A percentile compares a stretch with the other conserved stretches of the same genome.
These are phyloP conservation scores for Plicaturopsis crispa DNA, from an alignment of 768 basidiomycete genomes.

Conservation along the genomic window DNA sequence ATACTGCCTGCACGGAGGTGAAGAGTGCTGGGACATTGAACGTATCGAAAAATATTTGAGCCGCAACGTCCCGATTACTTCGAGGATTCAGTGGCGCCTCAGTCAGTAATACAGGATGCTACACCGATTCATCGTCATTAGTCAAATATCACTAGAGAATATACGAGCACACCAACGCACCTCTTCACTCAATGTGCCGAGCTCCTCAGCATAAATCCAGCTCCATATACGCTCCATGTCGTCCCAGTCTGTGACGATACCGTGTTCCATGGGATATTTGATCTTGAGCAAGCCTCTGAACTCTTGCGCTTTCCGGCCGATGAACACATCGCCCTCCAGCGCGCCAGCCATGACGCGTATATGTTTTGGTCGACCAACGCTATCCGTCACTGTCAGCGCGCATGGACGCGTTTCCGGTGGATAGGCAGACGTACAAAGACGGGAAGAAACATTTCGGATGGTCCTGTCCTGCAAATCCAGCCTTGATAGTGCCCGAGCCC, in stretches of 20 bases:
- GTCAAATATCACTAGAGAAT: conserved; percentile 1
- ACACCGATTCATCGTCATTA: conserved; percentile 10
- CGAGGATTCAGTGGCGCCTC: conserved; percentile 97
- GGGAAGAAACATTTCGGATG: conserved; percentile 99
- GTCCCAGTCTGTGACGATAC: conserved; percentile 99
- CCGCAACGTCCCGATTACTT: conserved; percentile 91
- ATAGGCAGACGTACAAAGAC: conserved; percentile 72
- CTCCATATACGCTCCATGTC: conserved; percentile 99
- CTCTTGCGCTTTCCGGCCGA: conserved; percentile 92
- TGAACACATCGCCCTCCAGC: conserved; percentile 93
- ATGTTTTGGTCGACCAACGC: conserved; percentile 96
- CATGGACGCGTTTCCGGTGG: conserved; percentile 17
- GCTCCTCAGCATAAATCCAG: conserved; percentile 94
- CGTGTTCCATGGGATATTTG: conserved; percentile 99
- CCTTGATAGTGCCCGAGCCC: conserved; percentile 98
- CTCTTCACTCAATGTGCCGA: conserved; percentile 95
- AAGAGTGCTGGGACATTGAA: conserved; percentile 99
- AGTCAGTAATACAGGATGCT: conserved; percentile 97
- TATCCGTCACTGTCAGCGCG: too few species aligned
- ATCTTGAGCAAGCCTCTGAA: conserved; percentile 94
- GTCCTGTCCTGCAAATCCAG: conserved; percentile 98
- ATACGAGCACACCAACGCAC: conserved; percentile 34
- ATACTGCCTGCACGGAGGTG: conserved; percentile 93
- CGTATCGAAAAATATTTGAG: conserved; percentile 99
- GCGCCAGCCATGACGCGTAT: conserved; percentile 97